Base-by-base conservation (phyloP, 2,329 filamentous ascomycete genomes). In the Thelonectria blattea region DNA sequence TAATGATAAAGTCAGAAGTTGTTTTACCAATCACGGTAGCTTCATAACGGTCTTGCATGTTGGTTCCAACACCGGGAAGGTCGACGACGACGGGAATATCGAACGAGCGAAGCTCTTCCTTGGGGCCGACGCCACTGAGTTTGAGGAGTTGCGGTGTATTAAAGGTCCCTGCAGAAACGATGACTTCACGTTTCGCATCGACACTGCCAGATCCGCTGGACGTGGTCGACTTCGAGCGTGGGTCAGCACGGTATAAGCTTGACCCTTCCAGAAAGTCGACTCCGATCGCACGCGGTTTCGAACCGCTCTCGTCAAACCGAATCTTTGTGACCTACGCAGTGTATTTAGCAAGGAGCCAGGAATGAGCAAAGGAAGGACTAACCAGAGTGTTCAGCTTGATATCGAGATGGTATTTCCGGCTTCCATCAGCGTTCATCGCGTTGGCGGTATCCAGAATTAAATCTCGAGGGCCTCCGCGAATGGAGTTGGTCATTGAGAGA, bases 21-120 rank as follows among this genome's bases (percentile, higher is more conserved):
- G 65, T 61, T 57, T 68, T 68, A 0, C 67, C 68, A 32, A 70
- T 65, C 0, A 70, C 66, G 0, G 65, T 67, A 1, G 62, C 62
- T 41, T 71, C 83, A 65, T 82, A 82, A 14, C 83, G 82, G 68
- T 88, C 85, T 68, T 85, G 79, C 24, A 88, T 76, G 71, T 87
- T 87, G 17, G 76, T 80, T 45, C 86, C 86, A 14, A 89, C 85
- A 39, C 84, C 85, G 0, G 84, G 83, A 1, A 84, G 76, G 11
- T 71, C 59, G 4, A 75, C 65, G 0, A 72, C 27, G 0, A 70
- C 58, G 15, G 69, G 65, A 3, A 73, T 69, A 1, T 84, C 65
- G 0, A 82, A 65, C 0, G 60, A 63, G 2, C 62, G 53, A 15
- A 71, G 67, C n/a, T 71, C 67, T 47, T 64, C 51, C 54, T 66